Conservation (phyloP, 2,329 filamentous ascomycete genomes). For the Verticillium tricorpus region DNA sequence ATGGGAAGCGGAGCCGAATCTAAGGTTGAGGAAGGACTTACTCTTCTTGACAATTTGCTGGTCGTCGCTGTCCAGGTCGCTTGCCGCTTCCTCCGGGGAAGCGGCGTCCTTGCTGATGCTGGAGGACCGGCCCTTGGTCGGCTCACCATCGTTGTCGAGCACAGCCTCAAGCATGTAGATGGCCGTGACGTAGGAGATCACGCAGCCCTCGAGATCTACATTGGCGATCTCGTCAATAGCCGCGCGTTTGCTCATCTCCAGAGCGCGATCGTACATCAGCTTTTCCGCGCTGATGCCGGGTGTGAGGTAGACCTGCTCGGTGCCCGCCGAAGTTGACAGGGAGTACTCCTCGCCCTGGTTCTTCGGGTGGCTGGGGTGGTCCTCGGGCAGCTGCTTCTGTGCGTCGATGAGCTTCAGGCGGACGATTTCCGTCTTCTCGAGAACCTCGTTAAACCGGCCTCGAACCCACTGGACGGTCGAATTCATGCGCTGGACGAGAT, state of each 20-base stretch:
- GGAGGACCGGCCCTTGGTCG: slow-evolving; percentile 31
- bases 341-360: slow-evolving; percentile 63
- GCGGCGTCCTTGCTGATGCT: slow-evolving; percentile 34
- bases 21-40: slow-evolving; percentile 35
- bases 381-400: slow-evolving; percentile 75
- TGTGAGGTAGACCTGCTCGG: slow-evolving; percentile 78
- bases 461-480: slow-evolving; percentile 95
- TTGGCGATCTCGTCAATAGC: slow-evolving; percentile 95
- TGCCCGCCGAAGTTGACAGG: slow-evolving; percentile 56
- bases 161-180: slow-evolving; percentile 95
- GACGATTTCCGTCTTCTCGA: slow-evolving; percentile 96
- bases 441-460: slow-evolving; percentile 88
- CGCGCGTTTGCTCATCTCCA: slow-evolving; percentile 93
- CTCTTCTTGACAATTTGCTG: slow-evolving; percentile 68
- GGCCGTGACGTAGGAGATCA: slow-evolving; percentile 88
- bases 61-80: slow-evolving; percentile 62
- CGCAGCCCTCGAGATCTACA: slow-evolving; percentile 80
- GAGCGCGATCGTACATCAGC: slow-evolving; percentile 93
- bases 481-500: slow-evolving; percentile 64
- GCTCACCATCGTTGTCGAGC: slow-evolving; percentile 72
- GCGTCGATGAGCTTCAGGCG: slow-evolving; percentile 81
- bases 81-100: slow-evolving; percentile 36
- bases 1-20: not conserved
- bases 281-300: slow-evolving; percentile 91
- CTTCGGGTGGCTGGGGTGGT: slow-evolving; percentile 80